phyloP scores from a whole-genome alignment of 352 stramenopile species.

The Aphanomyces invadans region DNA sequence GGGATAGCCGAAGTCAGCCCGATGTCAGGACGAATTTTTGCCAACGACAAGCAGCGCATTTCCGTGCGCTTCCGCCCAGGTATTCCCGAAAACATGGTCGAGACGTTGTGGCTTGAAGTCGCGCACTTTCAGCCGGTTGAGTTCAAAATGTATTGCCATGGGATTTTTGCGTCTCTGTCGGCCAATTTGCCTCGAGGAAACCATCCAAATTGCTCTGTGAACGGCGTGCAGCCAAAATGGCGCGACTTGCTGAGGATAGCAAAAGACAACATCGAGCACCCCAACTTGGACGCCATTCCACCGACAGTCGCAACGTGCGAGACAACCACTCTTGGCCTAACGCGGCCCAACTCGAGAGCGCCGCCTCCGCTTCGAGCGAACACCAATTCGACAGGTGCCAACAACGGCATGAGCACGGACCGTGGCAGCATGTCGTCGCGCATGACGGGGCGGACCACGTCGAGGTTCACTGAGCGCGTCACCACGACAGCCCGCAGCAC shows the following conservation, averaged over 20 bases:
- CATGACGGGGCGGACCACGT: constrained; percentile 7
- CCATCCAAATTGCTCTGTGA: constrained; percentile 46
- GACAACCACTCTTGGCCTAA: constrained; percentile 17
- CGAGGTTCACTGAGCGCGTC: background rate
- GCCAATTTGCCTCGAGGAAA: constrained; percentile 82
- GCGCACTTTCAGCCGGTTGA: constrained; percentile 91
- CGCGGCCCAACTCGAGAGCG: constrained; percentile 19
- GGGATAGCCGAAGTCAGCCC: constrained; percentile 73
- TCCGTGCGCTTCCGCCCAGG: constrained; percentile 80
- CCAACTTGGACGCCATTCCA: background rate
- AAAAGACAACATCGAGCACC: constrained; percentile 26
- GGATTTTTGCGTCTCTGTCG: constrained; percentile 86
- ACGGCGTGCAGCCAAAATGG: constrained; percentile 59
- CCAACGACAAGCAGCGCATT: constrained; percentile 86
- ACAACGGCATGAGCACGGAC: constrained; percentile 2
- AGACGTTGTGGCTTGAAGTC: constrained; percentile 87
- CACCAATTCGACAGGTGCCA: too few species aligned
- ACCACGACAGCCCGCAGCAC: constrained; percentile 5
- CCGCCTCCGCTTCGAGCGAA: background rate
- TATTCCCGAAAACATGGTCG: constrained; percentile 80
- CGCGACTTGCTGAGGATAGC: constrained; percentile 59
- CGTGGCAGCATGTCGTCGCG: constrained; percentile 3
- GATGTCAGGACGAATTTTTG: constrained; percentile 70
- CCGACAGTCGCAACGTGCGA: constrained; percentile 8
- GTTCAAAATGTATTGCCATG: constrained; percentile 82